Evolutionary conservation across 257 asterid genomes (phyloP), one percentile per base, ranked within the genome.

Genomic region (Linaria vulgaris): DNA sequence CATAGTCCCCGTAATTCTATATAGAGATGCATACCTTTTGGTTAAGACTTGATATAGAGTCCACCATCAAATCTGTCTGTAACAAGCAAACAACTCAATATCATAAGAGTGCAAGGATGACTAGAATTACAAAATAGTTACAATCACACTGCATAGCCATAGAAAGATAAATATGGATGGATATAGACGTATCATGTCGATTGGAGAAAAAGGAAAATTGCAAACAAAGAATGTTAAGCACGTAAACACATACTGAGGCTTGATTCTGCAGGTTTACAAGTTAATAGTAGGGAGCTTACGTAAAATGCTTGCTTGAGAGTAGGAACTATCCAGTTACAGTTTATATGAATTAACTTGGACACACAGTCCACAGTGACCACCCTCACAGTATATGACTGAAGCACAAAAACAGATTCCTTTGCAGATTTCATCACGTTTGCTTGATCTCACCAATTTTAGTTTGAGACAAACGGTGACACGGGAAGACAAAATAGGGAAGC

Each of bases 41-140:
- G 21, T 69, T 70, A n/a, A 83, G 82, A 65, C 61, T 58, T 44
- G 75, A 62, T 34, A 80, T 61, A 22, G 83, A 72, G 60, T 78
- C 83, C 75, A 78, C 61, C 69, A 76, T 60, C 64, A 72, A 49
- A 50, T 49, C 67, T 17, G 83, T 75, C 89, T 83, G 86, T 82
- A 75, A 13, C 21, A 63, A 53, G 48, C 38, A 27, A 52, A 45
- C 12, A 22, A 16, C 6, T 10, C 16, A 38, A 11, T 55, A 37
- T 23, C 37, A 54, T 22, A 13, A 38, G 7, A 38, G 7, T n/a
- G 24, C 10, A 38, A 16, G 17, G 17, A 19, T n/a, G 31, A 60
- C 16, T 6, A 10, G 0, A 5, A 63, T 48, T n/a, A 12, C n/a
- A n/a, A n/a, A 38, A 49, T 15, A 31, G 38, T 49, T 13, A 39